Evolutionary conservation across 2,329 filamentous ascomycete genomes (phyloP).

Genomic region (Pseudonectria buxi): DNA sequence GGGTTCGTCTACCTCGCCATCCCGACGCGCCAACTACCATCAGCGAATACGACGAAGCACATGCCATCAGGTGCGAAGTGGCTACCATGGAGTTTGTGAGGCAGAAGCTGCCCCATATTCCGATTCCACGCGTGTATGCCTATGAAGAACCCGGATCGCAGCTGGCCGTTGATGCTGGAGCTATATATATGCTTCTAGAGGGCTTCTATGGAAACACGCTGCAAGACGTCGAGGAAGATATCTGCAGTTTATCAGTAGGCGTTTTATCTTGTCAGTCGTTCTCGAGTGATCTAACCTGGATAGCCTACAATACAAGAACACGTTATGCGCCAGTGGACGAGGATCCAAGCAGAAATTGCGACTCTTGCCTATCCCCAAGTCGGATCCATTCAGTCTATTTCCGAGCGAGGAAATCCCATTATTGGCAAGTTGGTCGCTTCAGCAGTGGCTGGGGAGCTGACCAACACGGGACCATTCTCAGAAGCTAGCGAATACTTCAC

Average conservation of each 20-base stretch:
- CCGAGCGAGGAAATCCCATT: conserved; percentile 11
- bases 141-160: conserved; percentile 12
- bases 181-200: conserved; percentile 22
- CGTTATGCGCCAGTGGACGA: conserved; percentile 18
- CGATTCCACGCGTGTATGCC: conserved; percentile 13
- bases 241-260: conserved; percentile 16
- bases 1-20: conserved; percentile 17
- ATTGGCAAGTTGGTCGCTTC: conserved; percentile 13
- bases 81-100: conserved; percentile 13
- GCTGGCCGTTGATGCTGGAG: conserved; percentile 10
- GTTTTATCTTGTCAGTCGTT: not conserved
- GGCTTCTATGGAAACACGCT: conserved; percentile 19
- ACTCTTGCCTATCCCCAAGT: conserved; percentile 15
- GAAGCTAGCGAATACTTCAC: conserved; percentile 15
- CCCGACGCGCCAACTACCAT: conserved; percentile 7
- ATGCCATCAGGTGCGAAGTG: conserved; percentile 13
- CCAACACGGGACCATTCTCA: conserved; percentile 13
- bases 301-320: conserved; percentile 12
- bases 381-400: conserved; percentile 17
- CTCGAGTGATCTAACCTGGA: not conserved
- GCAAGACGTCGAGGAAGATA: conserved; percentile 11
- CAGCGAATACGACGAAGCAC: conserved; percentile 7
- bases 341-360: conserved; percentile 2
- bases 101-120: conserved; percentile 4
- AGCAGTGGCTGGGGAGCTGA: not conserved